Evolutionary conservation across 2,329 filamentous ascomycete species (phyloP).

Genomic region (Juglanconis sp.): DNA sequence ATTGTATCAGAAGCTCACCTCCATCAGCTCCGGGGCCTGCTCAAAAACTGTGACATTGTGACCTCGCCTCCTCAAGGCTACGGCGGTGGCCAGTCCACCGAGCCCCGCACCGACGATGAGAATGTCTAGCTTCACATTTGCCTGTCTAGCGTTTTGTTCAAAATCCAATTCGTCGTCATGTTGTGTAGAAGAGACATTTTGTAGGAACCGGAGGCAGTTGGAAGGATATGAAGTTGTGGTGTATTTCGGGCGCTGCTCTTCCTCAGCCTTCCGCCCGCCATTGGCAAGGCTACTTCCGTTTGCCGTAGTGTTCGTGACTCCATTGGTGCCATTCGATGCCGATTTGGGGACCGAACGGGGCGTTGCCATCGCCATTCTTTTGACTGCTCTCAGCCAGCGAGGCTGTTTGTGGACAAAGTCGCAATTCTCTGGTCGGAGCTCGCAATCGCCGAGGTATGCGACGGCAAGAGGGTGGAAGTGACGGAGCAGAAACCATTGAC

Average conservation of each 20-base stretch:
- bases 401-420: not conserved
- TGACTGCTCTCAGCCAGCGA: not conserved
- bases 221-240: constrained; percentile 14
- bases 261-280: not conserved
- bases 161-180: not conserved
- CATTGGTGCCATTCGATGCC: not conserved
- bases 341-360: not conserved
- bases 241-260: not conserved
- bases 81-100: constrained; percentile 38
- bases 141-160: not conserved
- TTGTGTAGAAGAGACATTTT: too few species aligned
- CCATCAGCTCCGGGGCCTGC: constrained; percentile 34
- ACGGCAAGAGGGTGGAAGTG: not conserved
- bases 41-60: constrained; percentile 39
- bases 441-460: constrained; percentile 4
- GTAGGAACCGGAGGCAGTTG: constrained; percentile 10
- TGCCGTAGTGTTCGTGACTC: not conserved
- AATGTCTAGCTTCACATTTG: constrained; percentile 20
- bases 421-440: constrained; percentile 5
- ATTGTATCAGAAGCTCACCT: constrained; percentile 27
- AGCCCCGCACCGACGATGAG: constrained; percentile 39
- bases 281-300: not conserved
- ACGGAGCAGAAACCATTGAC: not conserved
- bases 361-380: constrained; percentile 7
- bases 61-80: constrained; percentile 33